Conservation (phyloP, 768 basidiomycete genomes). For the Dioszegia aurantiaca region DNA sequence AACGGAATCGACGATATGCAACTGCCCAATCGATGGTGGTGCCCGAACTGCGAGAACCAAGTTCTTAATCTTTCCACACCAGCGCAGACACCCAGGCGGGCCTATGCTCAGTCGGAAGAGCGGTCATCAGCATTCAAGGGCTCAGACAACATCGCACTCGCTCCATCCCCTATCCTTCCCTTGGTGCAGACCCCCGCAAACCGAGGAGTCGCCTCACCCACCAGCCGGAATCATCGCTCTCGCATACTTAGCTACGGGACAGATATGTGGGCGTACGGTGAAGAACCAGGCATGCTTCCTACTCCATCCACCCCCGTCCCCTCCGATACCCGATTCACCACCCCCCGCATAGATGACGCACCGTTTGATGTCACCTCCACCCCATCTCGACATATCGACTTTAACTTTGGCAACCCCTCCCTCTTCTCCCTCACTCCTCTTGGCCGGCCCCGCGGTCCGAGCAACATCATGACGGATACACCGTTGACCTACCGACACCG, state of each 20-base stretch:
- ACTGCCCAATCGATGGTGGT: constrained; percentile 39
- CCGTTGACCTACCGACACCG: constrained; percentile 12
- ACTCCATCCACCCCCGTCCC: constrained; percentile 40
- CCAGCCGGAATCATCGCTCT: constrained; percentile 31
- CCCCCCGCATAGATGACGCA: constrained; percentile 40
- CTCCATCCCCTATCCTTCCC: constrained; percentile 43
- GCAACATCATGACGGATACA: constrained; percentile 14
- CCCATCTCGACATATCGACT: constrained; percentile 45
- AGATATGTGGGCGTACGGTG: constrained; percentile 28
- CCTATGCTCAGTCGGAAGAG: constrained; percentile 35
- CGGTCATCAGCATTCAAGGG: constrained; percentile 39
- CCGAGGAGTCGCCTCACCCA: constrained; percentile 20
- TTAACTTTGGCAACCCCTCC: constrained; percentile 42
- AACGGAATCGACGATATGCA: constrained; percentile 32
- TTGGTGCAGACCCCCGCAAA: constrained; percentile 18
- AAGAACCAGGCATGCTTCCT: constrained; percentile 9
- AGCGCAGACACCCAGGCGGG: constrained; percentile 23
- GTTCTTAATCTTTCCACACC: constrained; percentile 23
- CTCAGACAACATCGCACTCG: constrained; percentile 35
- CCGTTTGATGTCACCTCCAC: constrained; percentile 47
- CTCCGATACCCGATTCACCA: constrained; percentile 32
- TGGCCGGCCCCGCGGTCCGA: constrained; percentile 29
- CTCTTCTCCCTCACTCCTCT: constrained; percentile 45
- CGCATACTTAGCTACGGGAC: constrained; percentile 42
- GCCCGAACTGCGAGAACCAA: constrained; percentile 25